phyloP scores from a whole-genome alignment of 2,329 filamentous ascomycete species.

The Xylaria arbuscula region DNA sequence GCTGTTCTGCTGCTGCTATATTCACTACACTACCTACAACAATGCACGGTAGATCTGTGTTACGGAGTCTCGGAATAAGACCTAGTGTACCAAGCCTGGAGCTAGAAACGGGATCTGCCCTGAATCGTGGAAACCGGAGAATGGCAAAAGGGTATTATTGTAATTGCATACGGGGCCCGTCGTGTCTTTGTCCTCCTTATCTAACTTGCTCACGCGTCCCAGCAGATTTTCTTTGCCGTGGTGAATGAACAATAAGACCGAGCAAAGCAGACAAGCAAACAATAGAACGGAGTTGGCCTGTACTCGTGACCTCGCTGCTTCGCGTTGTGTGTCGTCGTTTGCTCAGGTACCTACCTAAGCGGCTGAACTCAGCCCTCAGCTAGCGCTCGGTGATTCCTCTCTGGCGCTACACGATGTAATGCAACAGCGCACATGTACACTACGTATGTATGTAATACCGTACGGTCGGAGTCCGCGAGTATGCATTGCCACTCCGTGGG shows the following conservation, averaged over 20 bases:
- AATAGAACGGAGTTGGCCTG: not conserved
- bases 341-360: constrained; percentile 3
- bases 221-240: constrained; percentile 17
- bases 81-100: constrained; percentile 13
- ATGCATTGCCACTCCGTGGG: constrained; percentile 35
- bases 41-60: constrained; percentile 16
- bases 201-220: constrained; percentile 38
- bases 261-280: constrained; percentile 8
- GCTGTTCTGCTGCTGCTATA: no score
- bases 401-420: not conserved
- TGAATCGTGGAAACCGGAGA: constrained; percentile 28
- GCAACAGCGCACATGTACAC: not conserved
- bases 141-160: constrained; percentile 30
- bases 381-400: constrained; percentile 26
- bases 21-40: not conserved
- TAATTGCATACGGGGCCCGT: constrained; percentile 38
- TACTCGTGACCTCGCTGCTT: not conserved
- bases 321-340: constrained; percentile 16
- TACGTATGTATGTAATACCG: not conserved
- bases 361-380: constrained; percentile 15
- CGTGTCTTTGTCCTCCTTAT: constrained; percentile 22
- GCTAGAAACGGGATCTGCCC: constrained; percentile 24
- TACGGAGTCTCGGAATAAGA: constrained; percentile 19
- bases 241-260: not conserved
- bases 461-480: constrained; percentile 34